phyloP scores from a whole-genome alignment of 1,139 yeast genomes.

The Pichia sp. region DNA sequence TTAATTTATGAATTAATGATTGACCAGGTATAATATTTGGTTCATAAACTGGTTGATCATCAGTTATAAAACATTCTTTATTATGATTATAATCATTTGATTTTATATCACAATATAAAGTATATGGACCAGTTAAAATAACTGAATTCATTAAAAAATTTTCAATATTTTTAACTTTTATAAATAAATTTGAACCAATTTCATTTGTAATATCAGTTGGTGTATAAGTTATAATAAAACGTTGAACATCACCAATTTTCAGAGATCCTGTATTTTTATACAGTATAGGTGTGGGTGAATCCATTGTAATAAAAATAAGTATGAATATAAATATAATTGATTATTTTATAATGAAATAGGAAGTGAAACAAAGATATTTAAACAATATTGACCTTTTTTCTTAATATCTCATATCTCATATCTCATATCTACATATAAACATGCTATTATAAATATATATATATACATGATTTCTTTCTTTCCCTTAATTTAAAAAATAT shows the following conservation, averaged over 20 bases:
- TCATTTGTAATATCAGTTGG: constrained; percentile 17
- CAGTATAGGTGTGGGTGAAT: constrained; percentile 4
- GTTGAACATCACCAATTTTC: constrained; percentile 52
- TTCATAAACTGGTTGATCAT: constrained; percentile 53
- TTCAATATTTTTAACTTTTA: constrained; percentile 69
- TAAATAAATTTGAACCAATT: constrained; percentile 36
- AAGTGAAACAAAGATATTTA: too few relatives aligned
- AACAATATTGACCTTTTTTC: too few relatives aligned
- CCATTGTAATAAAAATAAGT: background rate
- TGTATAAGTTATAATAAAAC: constrained; percentile 31
- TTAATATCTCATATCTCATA: too few relatives aligned
- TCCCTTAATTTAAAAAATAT: too few relatives aligned
- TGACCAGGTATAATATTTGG: constrained; percentile 53
- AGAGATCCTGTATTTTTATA: constrained; percentile 30
- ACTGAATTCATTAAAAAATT: constrained; percentile 79
- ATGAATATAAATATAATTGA: background rate
- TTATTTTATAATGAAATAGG: too few relatives aligned
- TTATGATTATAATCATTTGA: constrained; percentile 57
- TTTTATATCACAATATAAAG: constrained; percentile 77
- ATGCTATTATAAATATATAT: too few relatives aligned
- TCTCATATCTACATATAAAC: too few relatives aligned
- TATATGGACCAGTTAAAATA: constrained; percentile 81
- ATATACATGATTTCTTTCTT: too few relatives aligned
- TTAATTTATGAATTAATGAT: constrained; percentile 43
- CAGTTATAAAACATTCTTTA: constrained; percentile 48